Percentiles rank a stretch among this genome's conserved stretches.
Conservation (phyloP, 2,329 filamentous ascomycete genomes). For the Sporothrix protearum region DNA sequence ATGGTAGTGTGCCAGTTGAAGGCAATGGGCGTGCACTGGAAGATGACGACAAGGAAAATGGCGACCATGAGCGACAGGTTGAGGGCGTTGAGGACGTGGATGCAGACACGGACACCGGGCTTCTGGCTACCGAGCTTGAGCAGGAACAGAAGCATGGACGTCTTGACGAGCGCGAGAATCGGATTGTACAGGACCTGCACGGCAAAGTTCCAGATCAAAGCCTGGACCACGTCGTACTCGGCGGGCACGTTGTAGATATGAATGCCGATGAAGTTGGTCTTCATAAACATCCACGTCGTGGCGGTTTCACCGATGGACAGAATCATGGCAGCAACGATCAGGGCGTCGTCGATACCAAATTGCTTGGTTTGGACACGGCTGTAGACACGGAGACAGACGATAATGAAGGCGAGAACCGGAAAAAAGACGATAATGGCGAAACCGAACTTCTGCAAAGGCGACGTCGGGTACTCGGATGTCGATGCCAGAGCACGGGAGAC, state of each 20-base stretch:
- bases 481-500: background rate
- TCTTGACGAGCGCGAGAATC: conserved; percentile 36
- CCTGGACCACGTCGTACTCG: conserved; percentile 17
- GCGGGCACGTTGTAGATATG: conserved; percentile 23
- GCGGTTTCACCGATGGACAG: conserved; percentile 25
- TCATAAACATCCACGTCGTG: conserved; percentile 25
- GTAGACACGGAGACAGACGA: conserved; percentile 30
- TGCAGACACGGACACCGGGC: conserved; percentile 30
- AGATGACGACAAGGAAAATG: conserved; percentile 37
- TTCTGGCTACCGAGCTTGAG: conserved; percentile 35
- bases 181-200: conserved; percentile 29
- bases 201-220: conserved; percentile 26
- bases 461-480: conserved; percentile 16
- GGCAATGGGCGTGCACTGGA: conserved; percentile 42
- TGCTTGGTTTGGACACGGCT: conserved; percentile 30
- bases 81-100: conserved; percentile 34
- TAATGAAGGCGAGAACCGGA: conserved; percentile 30
- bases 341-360: conserved; percentile 25
- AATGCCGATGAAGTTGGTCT: conserved; percentile 28
- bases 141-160: conserved; percentile 37
- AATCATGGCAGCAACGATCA: conserved; percentile 25
- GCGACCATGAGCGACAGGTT: conserved; percentile 35
- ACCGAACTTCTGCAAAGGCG: conserved; percentile 28
- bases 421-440: conserved; percentile 32
- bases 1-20: conserved; percentile 46